A percentile compares a stretch with the other conserved stretches of the same genome.
phyloP scores from a whole-genome alignment of 2,329 filamentous ascomycete genomes.

The Verticillium isaacii region DNA sequence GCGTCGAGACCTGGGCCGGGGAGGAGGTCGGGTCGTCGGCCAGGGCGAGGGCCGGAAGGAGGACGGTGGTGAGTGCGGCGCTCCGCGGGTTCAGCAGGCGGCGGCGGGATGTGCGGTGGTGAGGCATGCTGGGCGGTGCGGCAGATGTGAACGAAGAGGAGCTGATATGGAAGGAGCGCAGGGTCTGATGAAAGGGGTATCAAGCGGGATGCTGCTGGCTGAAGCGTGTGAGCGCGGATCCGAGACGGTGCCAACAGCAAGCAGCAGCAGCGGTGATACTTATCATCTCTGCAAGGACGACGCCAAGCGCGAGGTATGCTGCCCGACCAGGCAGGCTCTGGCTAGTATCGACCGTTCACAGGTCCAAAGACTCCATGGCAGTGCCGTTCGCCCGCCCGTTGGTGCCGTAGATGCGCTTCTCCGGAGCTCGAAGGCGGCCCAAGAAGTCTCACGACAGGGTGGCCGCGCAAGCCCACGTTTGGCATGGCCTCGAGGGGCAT shows the following conservation, averaged over 20 bases:
- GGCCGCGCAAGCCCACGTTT: not conserved
- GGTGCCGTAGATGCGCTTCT: not conserved
- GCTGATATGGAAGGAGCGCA: not conserved
- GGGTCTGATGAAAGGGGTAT: not conserved
- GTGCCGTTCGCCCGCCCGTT: not conserved
- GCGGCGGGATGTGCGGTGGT: not conserved
- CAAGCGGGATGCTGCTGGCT: too few relatives aligned
- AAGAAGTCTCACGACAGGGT: not conserved
- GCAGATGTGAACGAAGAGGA: not conserved
- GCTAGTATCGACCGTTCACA: not conserved
- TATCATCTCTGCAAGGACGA: too few relatives aligned
- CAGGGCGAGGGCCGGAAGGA: not conserved
- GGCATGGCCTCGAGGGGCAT: not conserved
- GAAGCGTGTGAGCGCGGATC: too few relatives aligned
- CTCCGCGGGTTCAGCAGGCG: not conserved
- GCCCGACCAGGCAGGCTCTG: too few relatives aligned
- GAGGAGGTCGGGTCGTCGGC: conserved; percentile 9
- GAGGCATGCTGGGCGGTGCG: not conserved
- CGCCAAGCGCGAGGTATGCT: too few relatives aligned
- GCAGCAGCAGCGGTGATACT: too few relatives aligned
- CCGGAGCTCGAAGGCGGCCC: too few relatives aligned
- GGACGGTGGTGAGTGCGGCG: not conserved
- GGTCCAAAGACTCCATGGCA: not conserved
- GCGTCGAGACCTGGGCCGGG: conserved; percentile 9
- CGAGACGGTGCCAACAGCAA: too few relatives aligned